Base-by-base conservation (phyloP, 371 early-diverging fungal genomes). In the Nematocida ausubeli region DNA sequence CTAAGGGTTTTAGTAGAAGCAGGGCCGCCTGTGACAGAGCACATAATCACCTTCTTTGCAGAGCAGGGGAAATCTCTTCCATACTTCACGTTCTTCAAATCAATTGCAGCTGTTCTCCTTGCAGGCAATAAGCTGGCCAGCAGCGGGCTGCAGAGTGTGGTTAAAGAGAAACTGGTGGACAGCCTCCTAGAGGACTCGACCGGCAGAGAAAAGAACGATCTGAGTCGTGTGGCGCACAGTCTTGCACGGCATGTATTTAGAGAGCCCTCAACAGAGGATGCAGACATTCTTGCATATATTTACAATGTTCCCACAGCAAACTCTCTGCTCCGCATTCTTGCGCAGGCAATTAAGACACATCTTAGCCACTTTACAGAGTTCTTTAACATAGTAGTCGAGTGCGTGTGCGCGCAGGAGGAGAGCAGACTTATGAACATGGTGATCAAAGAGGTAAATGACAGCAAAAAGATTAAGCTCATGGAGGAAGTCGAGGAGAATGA, bases 401-500 rank as follows among this genome's bases (percentile, higher is more conserved):
- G 56, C 52, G 65, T 75, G 19, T 26, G 26, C 1, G 65, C 47
- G 1, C 16, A 24, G n/a, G 65, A 64, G 26, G 30, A 22, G 26
- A 40, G 24, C 22, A 30, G 42, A 63, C 19, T 19, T n/a, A 42
- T 26, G 35, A 35, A 57, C 30, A 69, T 26, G 69, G 44, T 24
- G 34, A 32, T 28, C 12, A 47, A 54, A 24, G 30, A 63, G 24
- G n/a, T 26, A 50, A 63, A 26, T 26, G 58, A 70, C 6, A 40
- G 16, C 12, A 75, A 75, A 30, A 65, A 63, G 39, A n/a, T 39
- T 24, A 75, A 75, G 47, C 7, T 75, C 0, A 24, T 40, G 0
- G 67, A 75, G 40, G 78, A 75, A 5, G 4, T 66, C 12, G 47
- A 71, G 32, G 54, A 54, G 16, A 28, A 34, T 22, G 78, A 65